These are phyloP conservation scores for Mortierella hygrophila DNA, from an alignment of 192 early-diverging fungal genomes.

Conservation along the genomic window DNA sequence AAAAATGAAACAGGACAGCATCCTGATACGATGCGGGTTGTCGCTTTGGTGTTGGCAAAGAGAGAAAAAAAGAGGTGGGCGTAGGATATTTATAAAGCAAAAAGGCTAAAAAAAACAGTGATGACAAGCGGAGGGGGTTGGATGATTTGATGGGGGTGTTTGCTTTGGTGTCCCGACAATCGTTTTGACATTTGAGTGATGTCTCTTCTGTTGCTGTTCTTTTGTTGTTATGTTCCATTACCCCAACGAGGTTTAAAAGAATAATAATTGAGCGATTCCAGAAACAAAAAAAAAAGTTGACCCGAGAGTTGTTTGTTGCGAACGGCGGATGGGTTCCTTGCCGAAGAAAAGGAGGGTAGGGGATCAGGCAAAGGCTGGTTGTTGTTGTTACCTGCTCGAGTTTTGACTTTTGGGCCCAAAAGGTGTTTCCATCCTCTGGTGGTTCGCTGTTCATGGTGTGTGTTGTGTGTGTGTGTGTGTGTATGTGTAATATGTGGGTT, in stretches of 20 bases:
- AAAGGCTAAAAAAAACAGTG: not conserved
- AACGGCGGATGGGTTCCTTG: not conserved
- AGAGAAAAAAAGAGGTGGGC: not conserved
- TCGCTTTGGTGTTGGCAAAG: not conserved
- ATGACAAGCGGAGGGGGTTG: not conserved
- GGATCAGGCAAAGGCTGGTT: not conserved
- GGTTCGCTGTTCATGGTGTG: slow-evolving; percentile 41
- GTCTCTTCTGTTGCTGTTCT: not conserved
- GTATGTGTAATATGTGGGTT: not conserved
- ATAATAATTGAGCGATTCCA: not conserved
- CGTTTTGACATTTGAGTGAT: not conserved
- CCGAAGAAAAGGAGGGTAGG: not conserved
- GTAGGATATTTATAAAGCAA: not conserved
- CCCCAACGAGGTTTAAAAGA: slow-evolving; percentile 15
- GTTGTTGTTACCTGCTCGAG: slow-evolving; percentile 41
- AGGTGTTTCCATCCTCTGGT: slow-evolving; percentile 43
- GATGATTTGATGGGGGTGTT: slow-evolving; percentile 7
- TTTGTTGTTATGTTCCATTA: not conserved
- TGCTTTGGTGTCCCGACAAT: not conserved
- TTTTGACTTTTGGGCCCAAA: slow-evolving; percentile 49
- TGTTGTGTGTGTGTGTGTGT: not conserved
- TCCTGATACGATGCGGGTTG: not conserved
- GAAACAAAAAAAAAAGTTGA: not conserved
- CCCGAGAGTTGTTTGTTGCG: not conserved
- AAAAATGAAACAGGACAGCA: not conserved